phyloP scores from a whole-genome alignment of 805 yeast species.

The Kluyveromyces aestuarii region DNA sequence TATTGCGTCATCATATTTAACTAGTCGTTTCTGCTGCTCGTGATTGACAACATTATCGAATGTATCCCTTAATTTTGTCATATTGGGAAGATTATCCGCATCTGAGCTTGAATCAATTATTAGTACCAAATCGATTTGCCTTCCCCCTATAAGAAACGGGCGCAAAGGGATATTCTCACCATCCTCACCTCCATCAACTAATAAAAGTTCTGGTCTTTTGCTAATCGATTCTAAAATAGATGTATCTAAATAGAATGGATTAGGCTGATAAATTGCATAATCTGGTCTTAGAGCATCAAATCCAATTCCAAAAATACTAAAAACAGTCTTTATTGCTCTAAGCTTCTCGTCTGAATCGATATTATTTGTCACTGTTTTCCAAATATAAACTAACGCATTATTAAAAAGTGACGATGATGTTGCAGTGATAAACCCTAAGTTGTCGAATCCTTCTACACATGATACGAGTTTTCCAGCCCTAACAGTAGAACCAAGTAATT shows the following conservation, averaged over 20 bases:
- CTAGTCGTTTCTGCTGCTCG: slow-evolving; percentile 14
- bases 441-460: slow-evolving; percentile 49
- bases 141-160: slow-evolving; percentile 53
- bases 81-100: slow-evolving; percentile 46
- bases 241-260: slow-evolving; percentile 41
- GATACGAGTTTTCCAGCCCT: slow-evolving; percentile 33
- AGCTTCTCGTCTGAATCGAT: slow-evolving; percentile 26
- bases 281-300: slow-evolving; percentile 32
- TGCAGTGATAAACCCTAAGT: slow-evolving; percentile 50
- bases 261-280: slow-evolving; percentile 52
- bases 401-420: slow-evolving; percentile 59
- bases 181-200: slow-evolving; percentile 80
- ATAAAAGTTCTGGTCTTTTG: slow-evolving; percentile 26
- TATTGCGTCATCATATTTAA: not conserved
- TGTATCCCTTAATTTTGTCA: slow-evolving; percentile 39
- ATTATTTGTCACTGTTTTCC: slow-evolving; percentile 28
- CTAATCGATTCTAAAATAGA: slow-evolving; percentile 17
- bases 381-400: slow-evolving; percentile 40
- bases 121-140: slow-evolving; percentile 54
- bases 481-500: slow-evolving; percentile 44
- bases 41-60: slow-evolving; percentile 38
- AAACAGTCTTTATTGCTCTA: slow-evolving; percentile 27
- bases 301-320: slow-evolving; percentile 16
- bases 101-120: slow-evolving; percentile 56
- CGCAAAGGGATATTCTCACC: slow-evolving; percentile 60